Base-by-base conservation (phyloP, 805 yeast genomes). In the Kuraishia capsulata region DNA sequence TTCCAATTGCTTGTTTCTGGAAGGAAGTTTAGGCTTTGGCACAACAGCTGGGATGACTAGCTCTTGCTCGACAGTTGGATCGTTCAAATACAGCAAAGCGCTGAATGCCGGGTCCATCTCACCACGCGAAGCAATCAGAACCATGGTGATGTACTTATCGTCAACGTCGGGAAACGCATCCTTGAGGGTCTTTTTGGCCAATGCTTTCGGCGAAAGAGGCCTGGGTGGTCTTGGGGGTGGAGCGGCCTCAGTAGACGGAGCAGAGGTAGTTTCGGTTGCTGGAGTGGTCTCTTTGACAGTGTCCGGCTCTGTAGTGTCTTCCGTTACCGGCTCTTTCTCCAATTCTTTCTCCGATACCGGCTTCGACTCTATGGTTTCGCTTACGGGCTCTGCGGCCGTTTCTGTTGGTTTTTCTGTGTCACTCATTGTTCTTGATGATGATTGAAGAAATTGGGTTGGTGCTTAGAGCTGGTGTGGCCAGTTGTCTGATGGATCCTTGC, bases 131-230 rank as follows among this genome's bases (percentile, higher is more conserved):
- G 97, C 97, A 54, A 92, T 84, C 40, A 89, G 65, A 1, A 86
- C 80, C 21, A 95, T 88, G 39, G 78, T 76, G 44, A 86, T 67
- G 49, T 78, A 73, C 44, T 77, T 73, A 23, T 73, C 82, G 31
- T 87, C 95, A 19, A 78, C 59, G 14, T 66, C 62, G 1, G 98
- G 97, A 57, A 90, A 90, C 0, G 97, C 97, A 18, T 86, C 95
- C 48, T 70, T 67, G 44, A 90, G 67, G 31, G 85, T 80, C 36
- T 70, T 64, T 43, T 69, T 62, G 26, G 79, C 69, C 47, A 67
- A 65, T 21, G 73, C 62, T 30, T 67, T 62, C 18, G 86, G 82
- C 4, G 83, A 71, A 21, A 69, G 57, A 5, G 92, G 92, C 47
- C 90, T 69, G 20, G 63, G 53, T 13, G 81, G 81, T 43, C 53